phyloP scores from a whole-genome alignment of 805 yeast genomes.

The Saccharomycopsis sp. region DNA sequence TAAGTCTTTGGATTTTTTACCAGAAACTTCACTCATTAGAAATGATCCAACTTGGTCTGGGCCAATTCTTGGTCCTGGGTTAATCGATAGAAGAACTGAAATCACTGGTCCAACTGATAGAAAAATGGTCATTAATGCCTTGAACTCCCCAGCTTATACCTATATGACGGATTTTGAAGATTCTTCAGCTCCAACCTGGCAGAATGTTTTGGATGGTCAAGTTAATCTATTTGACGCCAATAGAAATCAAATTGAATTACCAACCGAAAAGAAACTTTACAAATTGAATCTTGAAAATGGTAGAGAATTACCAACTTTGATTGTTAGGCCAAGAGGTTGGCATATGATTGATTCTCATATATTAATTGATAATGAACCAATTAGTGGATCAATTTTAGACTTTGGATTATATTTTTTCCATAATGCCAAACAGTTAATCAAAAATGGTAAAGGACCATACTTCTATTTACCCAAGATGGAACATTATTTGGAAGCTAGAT shows the following conservation, averaged over 20 bases:
- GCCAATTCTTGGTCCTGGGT: conserved; percentile 57
- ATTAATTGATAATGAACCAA: conserved; percentile 55
- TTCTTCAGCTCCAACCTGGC: conserved; percentile 64
- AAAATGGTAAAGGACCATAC: conserved; percentile 58
- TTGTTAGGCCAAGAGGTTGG: conserved; percentile 60
- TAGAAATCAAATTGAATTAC: conserved; percentile 39
- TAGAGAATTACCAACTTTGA: conserved; percentile 36
- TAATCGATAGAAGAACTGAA: conserved; percentile 62
- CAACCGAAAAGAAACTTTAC: conserved; percentile 30
- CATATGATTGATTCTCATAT: conserved; percentile 60
- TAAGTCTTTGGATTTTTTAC: conserved; percentile 55
- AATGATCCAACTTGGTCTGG: conserved; percentile 64
- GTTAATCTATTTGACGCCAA: conserved; percentile 61
- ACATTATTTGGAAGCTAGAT: conserved; percentile 63
- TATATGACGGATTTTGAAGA: conserved; percentile 75
- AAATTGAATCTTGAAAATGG: conserved; percentile 36
- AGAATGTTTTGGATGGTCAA: conserved; percentile 57
- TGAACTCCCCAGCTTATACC: conserved; percentile 60
- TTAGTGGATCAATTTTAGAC: conserved; percentile 57
- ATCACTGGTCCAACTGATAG: conserved; percentile 72
- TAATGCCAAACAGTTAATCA: conserved; percentile 48
- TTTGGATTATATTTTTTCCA: conserved; percentile 63
- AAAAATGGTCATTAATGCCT: conserved; percentile 66
- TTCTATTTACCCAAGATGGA: conserved; percentile 71
- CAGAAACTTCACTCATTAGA: conserved; percentile 51